phyloP scores from a whole-genome alignment of 805 yeast species.

The Teunomyces tritomae region DNA sequence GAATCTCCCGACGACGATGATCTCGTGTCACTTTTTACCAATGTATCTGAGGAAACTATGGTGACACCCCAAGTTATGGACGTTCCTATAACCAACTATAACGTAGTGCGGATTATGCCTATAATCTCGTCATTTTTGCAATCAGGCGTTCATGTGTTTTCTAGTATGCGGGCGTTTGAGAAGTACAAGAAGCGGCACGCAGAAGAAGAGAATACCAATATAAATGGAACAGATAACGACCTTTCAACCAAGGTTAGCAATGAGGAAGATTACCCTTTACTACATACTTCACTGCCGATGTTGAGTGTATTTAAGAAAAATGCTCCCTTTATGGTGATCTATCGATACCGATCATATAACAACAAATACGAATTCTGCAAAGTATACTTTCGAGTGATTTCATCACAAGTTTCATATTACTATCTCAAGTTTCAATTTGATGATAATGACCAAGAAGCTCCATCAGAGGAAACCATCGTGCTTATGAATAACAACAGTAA shows the following conservation, averaged over 20 bases:
- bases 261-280: slow-evolving; percentile 10
- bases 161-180: slow-evolving; percentile 9
- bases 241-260: background rate
- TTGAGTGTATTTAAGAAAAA: slow-evolving; percentile 25
- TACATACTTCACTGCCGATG: slow-evolving; percentile 21
- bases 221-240: background rate
- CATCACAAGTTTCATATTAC: slow-evolving; percentile 28
- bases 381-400: slow-evolving; percentile 27
- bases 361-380: slow-evolving; percentile 23
- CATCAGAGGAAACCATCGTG: slow-evolving; percentile 15
- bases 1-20: slow-evolving; percentile 2
- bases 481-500: slow-evolving; percentile 28
- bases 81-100: slow-evolving; percentile 9
- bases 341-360: slow-evolving; percentile 9
- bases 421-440: slow-evolving; percentile 18
- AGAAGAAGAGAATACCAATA: background rate
- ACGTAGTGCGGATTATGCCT: slow-evolving; percentile 12
- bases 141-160: slow-evolving; percentile 17
- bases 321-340: slow-evolving; percentile 27
- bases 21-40: slow-evolving; percentile 6
- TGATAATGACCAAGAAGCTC: slow-evolving; percentile 10
- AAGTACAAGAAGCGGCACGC: slow-evolving; percentile 6
- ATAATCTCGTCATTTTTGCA: slow-evolving; percentile 19
- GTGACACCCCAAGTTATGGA: slow-evolving; percentile 15
- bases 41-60: slow-evolving; percentile 18